phyloP scores from a whole-genome alignment of 768 basidiomycete species.

The Panaeolus cyanescens region DNA sequence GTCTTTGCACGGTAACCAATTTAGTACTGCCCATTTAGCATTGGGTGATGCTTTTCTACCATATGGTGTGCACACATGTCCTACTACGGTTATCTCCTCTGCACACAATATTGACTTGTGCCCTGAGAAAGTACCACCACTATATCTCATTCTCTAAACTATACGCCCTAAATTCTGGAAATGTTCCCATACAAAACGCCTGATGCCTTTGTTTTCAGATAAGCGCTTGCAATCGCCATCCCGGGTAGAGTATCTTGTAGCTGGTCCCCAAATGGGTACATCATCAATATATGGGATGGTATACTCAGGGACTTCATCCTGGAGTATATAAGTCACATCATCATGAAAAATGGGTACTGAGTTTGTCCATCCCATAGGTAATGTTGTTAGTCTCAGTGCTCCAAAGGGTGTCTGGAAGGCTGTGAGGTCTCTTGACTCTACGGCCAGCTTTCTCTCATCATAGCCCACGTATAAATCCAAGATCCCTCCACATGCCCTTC shows the following conservation, averaged over 20 bases:
- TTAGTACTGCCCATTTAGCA: conserved; percentile 14
- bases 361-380: conserved; percentile 35
- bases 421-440: conserved; percentile 34
- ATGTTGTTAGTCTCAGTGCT: conserved; percentile 21
- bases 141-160: conserved; percentile 30
- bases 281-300: conserved; percentile 42
- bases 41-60: conserved; percentile 25
- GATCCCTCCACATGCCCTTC: too few relatives aligned
- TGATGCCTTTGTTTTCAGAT: conserved; percentile 33
- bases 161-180: conserved; percentile 31
- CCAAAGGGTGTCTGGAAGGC: conserved; percentile 40
- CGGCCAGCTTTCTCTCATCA: conserved; percentile 30
- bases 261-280: conserved; percentile 32
- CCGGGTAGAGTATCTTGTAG: conserved; percentile 23
- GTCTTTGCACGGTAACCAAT: conserved; percentile 22
- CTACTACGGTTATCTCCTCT: conserved; percentile 29
- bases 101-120: conserved; percentile 32
- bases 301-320: conserved; percentile 42
- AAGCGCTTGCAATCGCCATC: conserved; percentile 35
- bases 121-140: conserved; percentile 35
- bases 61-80: conserved; percentile 37
- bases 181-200: too few relatives aligned
- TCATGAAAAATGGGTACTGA: too few relatives aligned
- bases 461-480: conserved; percentile 37
- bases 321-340: conserved; percentile 37